Conservation (phyloP, 2,329 filamentous ascomycete species). For the Harringtonia aguacate region DNA sequence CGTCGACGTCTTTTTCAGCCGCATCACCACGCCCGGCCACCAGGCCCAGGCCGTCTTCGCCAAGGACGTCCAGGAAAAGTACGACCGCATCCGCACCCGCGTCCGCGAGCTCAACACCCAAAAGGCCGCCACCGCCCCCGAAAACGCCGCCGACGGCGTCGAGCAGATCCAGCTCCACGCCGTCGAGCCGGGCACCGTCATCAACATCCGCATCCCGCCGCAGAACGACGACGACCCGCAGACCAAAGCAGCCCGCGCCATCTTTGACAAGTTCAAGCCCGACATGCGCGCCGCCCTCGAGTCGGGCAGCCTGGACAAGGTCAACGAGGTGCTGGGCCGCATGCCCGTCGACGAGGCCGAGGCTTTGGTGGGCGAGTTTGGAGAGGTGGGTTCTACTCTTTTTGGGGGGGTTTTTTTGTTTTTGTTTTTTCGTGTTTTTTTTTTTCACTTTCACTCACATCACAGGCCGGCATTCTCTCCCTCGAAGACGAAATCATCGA, state of each 20-base stretch:
- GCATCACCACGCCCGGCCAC: conserved; percentile 80
- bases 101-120: conserved; percentile 58
- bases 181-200: conserved; percentile 84
- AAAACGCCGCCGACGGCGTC: conserved; percentile 46
- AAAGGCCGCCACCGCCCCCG: conserved; percentile 24
- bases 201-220: conserved; percentile 75
- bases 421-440: conserved; percentile 1
- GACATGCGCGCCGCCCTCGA: conserved; percentile 73
- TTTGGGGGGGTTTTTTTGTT: background rate
- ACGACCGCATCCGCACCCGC: conserved; percentile 67
- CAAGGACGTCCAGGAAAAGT: conserved; percentile 87
- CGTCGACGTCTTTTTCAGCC: conserved; percentile 88
- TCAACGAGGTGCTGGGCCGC: conserved; percentile 76
- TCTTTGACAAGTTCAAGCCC: conserved; percentile 76
- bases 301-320: conserved; percentile 78
- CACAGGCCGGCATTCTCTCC: conserved; percentile 44
- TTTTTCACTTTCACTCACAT: background rate
- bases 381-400: conserved; percentile 38
- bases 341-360: conserved; percentile 80
- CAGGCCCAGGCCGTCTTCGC: conserved; percentile 84
- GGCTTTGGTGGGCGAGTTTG: conserved; percentile 64
- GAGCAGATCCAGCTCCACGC: conserved; percentile 98
- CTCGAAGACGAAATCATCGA: conserved; percentile 92
- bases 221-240: conserved; percentile 55
- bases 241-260: conserved; percentile 52